These are phyloP conservation scores for Dryas octopetala DNA, from an alignment of 306 rosid genomes.

Conservation along the genomic window DNA sequence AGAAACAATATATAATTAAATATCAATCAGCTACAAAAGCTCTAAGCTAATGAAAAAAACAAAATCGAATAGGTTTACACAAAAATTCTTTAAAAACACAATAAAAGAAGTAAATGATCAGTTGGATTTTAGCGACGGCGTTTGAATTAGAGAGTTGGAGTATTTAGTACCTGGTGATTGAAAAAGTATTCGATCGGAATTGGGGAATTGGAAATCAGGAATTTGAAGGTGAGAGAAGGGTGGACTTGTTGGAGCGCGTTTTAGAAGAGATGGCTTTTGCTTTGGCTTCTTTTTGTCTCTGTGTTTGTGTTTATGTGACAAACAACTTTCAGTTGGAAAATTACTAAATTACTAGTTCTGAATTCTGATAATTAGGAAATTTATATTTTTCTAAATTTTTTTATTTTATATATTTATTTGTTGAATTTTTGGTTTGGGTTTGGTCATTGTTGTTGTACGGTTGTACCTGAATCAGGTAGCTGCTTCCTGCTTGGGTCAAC, in stretches of 20 bases:
- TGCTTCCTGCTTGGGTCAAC: neutral
- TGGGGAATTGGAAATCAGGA: conserved; percentile 23
- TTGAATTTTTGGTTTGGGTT: conserved; percentile 6
- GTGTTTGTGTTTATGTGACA: conserved; percentile 25
- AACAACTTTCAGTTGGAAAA: neutral
- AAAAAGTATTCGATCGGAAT: conserved; percentile 6
- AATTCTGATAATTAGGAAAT: neutral
- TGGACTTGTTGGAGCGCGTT: conserved; percentile 25
- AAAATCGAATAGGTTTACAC: neutral
- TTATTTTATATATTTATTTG: neutral
- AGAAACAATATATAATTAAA: neutral
- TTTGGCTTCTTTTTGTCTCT: conserved; percentile 9
- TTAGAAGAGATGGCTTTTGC: conserved; percentile 5
- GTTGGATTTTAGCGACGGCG: neutral
- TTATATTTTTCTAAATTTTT: neutral
- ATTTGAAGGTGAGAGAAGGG: conserved; percentile 16
- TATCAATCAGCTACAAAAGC: neutral
- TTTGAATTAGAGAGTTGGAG: neutral
- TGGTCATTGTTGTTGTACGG: neutral
- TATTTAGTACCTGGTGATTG: conserved; percentile 19
- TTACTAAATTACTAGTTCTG: neutral
- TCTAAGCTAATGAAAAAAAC: neutral
- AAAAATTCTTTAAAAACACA: neutral
- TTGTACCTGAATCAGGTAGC: neutral
- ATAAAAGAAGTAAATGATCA: neutral